A percentile compares a stretch with the other conserved stretches of the same genome.
These are phyloP conservation scores for Amaranthus cruentus DNA, from an alignment of 148 eudicot species.

Conservation along the genomic window DNA sequence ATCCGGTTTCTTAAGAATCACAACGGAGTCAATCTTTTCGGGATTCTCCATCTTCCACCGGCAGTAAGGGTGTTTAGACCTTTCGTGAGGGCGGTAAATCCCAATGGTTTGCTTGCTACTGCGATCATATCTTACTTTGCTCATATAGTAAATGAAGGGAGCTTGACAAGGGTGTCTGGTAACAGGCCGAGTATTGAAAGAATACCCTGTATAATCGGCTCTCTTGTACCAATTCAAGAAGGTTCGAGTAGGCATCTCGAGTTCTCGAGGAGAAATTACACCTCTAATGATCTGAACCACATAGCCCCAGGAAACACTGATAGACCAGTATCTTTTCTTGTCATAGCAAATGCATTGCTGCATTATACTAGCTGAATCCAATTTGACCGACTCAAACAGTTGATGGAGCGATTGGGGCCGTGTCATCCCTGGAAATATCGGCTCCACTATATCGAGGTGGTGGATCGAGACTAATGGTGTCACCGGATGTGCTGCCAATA, in stretches of 20 bases:
- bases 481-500: slow-evolving; percentile 39
- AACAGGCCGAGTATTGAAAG: slow-evolving; percentile 40
- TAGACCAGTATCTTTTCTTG: slow-evolving; percentile 31
- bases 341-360: slow-evolving; percentile 48
- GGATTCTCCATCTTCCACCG: slow-evolving; percentile 32
- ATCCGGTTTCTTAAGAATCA: slow-evolving; percentile 29
- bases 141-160: slow-evolving; percentile 35
- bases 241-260: slow-evolving; percentile 42
- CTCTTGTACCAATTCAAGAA: slow-evolving; percentile 40
- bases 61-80: slow-evolving; percentile 32
- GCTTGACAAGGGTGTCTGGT: slow-evolving; percentile 38
- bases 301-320: slow-evolving; percentile 42
- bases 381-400: slow-evolving; percentile 22
- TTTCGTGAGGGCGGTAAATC: slow-evolving; percentile 36
- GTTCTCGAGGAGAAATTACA: slow-evolving; percentile 34
- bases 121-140: slow-evolving; percentile 31
- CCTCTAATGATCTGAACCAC: slow-evolving; percentile 38
- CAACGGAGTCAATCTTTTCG: slow-evolving; percentile 26
- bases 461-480: slow-evolving; percentile 41
- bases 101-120: slow-evolving; percentile 44
- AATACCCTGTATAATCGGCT: slow-evolving; percentile 40
- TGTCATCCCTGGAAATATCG: slow-evolving; percentile 34
- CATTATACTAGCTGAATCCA: slow-evolving; percentile 36
- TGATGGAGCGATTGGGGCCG: slow-evolving; percentile 30
- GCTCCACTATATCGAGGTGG: slow-evolving; percentile 38